Evolutionary conservation across 495 filamentous ascomycete species (phyloP).

Genomic region (Wilcoxina mikolae): DNA sequence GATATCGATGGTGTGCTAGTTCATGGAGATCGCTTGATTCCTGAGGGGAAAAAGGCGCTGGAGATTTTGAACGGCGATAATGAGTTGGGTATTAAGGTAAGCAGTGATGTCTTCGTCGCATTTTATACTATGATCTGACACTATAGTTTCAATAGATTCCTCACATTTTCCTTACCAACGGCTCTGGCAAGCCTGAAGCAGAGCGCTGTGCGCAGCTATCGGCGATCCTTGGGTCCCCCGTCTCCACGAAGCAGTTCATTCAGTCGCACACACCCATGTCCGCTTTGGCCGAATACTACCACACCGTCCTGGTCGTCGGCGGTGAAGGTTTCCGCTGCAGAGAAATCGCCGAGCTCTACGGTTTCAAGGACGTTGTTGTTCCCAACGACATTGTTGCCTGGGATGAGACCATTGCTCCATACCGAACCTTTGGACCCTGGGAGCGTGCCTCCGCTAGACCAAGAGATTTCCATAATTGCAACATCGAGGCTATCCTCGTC

Average conservation of each 20-base stretch:
- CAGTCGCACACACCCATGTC: constrained; percentile 55
- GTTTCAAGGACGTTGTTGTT: constrained; percentile 50
- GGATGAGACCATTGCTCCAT: constrained; percentile 47
- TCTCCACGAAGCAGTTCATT: constrained; percentile 51
- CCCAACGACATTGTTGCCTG: constrained; percentile 53
- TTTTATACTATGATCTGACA: neutral
- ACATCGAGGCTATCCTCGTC: constrained; percentile 71
- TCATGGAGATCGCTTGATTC: constrained; percentile 49
- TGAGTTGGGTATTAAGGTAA: constrained; percentile 46
- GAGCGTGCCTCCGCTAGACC: constrained; percentile 45
- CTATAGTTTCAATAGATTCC: constrained; percentile 34
- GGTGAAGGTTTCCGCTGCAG: constrained; percentile 52
- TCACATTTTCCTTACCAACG: constrained; percentile 56
- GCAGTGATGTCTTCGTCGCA: neutral
- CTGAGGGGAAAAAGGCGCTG: constrained; percentile 42
- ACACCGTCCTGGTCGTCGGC: constrained; percentile 49
- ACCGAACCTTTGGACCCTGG: constrained; percentile 42
- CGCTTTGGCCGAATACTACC: constrained; percentile 50
- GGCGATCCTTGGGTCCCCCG: constrained; percentile 42
- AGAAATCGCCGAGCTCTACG: constrained; percentile 50
- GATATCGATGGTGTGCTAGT: constrained; percentile 55
- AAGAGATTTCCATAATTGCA: constrained; percentile 48
- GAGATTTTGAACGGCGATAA: constrained; percentile 53
- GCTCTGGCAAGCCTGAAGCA: constrained; percentile 47
- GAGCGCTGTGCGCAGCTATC: constrained; percentile 44